A percentile compares a stretch with the other conserved stretches of the same genome.
phyloP scores from a whole-genome alignment of 306 rosid genomes.

The Cicer chorassanicum region DNA sequence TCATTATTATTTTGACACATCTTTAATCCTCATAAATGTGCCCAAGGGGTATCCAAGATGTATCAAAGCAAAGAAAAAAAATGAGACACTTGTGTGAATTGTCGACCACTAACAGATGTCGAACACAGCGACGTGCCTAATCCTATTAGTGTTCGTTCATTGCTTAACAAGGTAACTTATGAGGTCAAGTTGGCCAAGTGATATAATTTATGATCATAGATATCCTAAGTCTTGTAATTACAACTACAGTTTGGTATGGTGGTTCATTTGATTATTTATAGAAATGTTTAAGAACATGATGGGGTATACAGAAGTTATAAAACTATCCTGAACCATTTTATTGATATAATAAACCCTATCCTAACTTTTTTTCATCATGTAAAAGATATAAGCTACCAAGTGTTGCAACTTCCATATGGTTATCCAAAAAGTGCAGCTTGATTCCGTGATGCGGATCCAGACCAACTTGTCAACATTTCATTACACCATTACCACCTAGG shows the following conservation, averaged over 20 bases:
- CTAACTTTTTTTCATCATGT: background rate
- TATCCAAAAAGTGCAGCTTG: background rate
- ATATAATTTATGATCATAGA: background rate
- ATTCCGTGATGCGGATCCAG: background rate
- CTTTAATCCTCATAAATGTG: too few species aligned
- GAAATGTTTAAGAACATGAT: background rate
- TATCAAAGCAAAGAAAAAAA: too few species aligned
- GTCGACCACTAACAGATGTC: too few species aligned
- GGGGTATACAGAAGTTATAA: background rate
- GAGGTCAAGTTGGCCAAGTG: background rate
- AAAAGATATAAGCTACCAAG: background rate
- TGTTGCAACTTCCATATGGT: background rate
- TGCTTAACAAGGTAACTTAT: slow-evolving; percentile 14
- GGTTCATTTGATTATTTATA: background rate
- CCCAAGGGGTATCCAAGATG: too few species aligned
- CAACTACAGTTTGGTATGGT: background rate
- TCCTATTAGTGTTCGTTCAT: background rate
- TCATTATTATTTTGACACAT: too few species aligned
- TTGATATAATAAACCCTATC: background rate
- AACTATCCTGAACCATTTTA: background rate
- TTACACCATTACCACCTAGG: background rate
- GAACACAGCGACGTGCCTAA: too few species aligned
- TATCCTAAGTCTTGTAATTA: background rate
- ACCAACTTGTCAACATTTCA: background rate
- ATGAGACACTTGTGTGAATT: too few species aligned